Conservation (phyloP, 805 yeast species). For the Saccharomyces eubayanus region DNA sequence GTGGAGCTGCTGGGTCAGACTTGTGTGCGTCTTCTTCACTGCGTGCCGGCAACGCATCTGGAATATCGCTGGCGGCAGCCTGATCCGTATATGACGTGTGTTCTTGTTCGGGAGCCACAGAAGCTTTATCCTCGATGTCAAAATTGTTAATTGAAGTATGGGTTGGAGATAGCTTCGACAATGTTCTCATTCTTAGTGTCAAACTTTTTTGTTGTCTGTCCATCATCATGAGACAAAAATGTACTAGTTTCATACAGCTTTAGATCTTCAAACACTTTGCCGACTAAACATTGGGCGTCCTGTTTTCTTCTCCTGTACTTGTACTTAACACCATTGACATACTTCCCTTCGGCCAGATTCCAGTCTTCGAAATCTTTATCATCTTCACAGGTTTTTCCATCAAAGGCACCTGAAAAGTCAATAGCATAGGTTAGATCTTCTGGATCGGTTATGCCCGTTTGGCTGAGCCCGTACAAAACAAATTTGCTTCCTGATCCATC, state of each 20-base stretch:
- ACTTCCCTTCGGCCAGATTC: conserved; percentile 34
- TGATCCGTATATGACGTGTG: conserved; percentile 5
- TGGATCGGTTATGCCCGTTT: conserved; percentile 5
- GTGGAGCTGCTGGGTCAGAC: neutral
- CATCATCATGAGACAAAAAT: conserved; percentile 67
- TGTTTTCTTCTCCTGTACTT: conserved; percentile 55
- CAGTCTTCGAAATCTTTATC: conserved; percentile 55
- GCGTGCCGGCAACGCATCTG: neutral
- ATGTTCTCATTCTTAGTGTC: conserved; percentile 35
- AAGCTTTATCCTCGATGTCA: conserved; percentile 32
- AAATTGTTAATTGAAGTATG: conserved; percentile 31
- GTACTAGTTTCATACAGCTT: conserved; percentile 43
- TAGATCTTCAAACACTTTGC: conserved; percentile 33
- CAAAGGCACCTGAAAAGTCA: conserved; percentile 52
- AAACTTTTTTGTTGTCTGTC: conserved; percentile 39
- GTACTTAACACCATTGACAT: conserved; percentile 65
- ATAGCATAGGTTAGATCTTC: conserved; percentile 25
- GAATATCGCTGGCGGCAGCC: neutral
- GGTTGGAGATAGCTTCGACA: conserved; percentile 53
- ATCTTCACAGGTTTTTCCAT: conserved; percentile 35
- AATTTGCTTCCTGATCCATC: conserved; percentile 66
- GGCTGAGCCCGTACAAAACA: conserved; percentile 38
- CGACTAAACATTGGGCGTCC: conserved; percentile 49
- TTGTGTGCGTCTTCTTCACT: neutral
- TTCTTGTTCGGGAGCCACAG: neutral